Evolutionary conservation across 371 early-diverging fungal species (phyloP).

Genomic region (Fennellomyces sp.): DNA sequence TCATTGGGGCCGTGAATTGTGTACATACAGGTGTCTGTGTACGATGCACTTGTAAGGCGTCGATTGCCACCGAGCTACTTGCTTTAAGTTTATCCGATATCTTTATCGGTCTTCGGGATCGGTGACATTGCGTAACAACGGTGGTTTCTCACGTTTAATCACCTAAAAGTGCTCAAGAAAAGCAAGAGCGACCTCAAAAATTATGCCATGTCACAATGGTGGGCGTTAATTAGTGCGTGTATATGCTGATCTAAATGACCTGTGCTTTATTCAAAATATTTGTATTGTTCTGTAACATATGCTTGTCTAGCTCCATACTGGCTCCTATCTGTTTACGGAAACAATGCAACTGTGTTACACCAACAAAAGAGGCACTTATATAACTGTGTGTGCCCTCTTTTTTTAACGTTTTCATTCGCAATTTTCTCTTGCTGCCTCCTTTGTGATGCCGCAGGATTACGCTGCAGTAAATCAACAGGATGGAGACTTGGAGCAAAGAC

Average conservation of each 20-base stretch:
- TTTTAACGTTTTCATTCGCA: neutral
- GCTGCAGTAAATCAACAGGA: neutral
- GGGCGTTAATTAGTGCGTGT: neutral
- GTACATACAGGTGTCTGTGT: neutral
- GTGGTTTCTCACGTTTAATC: no score
- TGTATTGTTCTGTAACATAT: neutral
- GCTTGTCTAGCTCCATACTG: neutral
- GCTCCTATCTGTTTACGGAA: neutral
- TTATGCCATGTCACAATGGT: no score
- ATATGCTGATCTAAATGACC: neutral
- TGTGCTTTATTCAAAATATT: neutral
- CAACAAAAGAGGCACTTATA: no score
- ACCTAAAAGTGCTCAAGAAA: no score
- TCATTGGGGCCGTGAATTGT: neutral
- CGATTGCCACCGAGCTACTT: neutral
- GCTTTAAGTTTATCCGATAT: neutral
- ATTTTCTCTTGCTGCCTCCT: neutral
- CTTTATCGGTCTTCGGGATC: neutral
- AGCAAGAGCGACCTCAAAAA: no score
- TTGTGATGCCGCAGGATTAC: neutral
- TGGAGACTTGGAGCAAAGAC: neutral
- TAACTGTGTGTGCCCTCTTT: neutral
- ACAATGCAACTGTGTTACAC: neutral
- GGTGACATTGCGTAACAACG: conserved; percentile 2
- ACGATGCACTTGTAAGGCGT: neutral